Base-by-base conservation (phyloP, 371 early-diverging fungal genomes). In the Mucor indicus region DNA sequence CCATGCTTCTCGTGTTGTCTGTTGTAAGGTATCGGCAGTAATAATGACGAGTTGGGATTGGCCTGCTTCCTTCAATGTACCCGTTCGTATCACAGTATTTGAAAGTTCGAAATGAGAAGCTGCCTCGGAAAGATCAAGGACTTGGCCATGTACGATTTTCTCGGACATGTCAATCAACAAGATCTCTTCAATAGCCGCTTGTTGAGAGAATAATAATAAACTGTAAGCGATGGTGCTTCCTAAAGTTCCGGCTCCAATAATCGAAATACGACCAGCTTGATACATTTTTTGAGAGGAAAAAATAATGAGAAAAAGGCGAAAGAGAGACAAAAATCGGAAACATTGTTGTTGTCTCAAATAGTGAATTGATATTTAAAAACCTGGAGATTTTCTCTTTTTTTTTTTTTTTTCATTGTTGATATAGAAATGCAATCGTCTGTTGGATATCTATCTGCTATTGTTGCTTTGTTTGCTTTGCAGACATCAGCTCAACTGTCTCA, bases 91-190 rank as follows among this genome's bases (percentile, higher is more conserved):
- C 8, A 57, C 60, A 10, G 79, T 75, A 5, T 64, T 62, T 27
- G 81, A 71, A 32, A 79, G 69, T 42, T 78, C 78, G 12, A 29
- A 8, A 29, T 29, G 30, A 8, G 30, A 29, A 27, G 79, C 65
- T 15, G 83, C 85, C 49, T 91, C 90, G 39, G 76, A 65, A 15
- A 91, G 65, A 68, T 91, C 91, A 5, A 85, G 57, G 0, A 83
- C 86, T 63, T 91, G 88, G 9, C 86, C 91, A 47, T 81, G 62
- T 15, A 77, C 70, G 19, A 76, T 69, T 48, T 84, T 75, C 5
- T 65, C 51, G 24, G 67, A 74, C 21, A 80, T 72, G 54, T 91
- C 91, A n/a, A 86, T 80, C 19, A 91, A 48, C 9, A 88, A 49
- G 19, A 89, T 68, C 43, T 84, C 81, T 3, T 74, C 71, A 2